Evolutionary conservation across 2,329 filamentous ascomycete genomes (phyloP), one percentile per base, ranked within the genome.

Genomic region (Aschersonia sp.): DNA sequence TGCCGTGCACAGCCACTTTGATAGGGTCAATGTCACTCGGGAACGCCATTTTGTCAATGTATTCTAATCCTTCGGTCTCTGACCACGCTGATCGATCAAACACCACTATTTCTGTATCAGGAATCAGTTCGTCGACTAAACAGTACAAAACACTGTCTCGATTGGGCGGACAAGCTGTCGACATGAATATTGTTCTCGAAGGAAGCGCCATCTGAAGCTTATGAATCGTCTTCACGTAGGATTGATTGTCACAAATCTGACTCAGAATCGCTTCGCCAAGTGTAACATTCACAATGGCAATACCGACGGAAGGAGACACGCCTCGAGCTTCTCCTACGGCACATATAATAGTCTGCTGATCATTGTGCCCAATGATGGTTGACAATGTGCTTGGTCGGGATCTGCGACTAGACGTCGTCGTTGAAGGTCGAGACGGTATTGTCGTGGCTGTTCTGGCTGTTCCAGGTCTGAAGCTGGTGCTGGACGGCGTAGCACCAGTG

Each of bases 181-280:
- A 76, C 58, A 88, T 80, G 54, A 94, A 82, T 1, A 97, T 67
- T 45, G 96, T 85, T 53, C 83, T 80, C 2, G 82, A 84, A 0
- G 91, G 89, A 30, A 84, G 78, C 55, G 87, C 85, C 30, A 95
- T 80, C 47, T 78, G 77, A 35, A 97, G 74, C 61, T 96, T 95
- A 63, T 94, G 86, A 31, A 94, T 72, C 0, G 89, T 94, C 58
- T 82, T 83, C 49, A 89, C 82, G 60, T 94, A 97, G 35, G 89
- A 94, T 61, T 95, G 89, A 49, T 83, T 94, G 62, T 97, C 91
- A 59, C 84, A 89, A 53, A 97, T 91, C 58, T 96, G 88, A 59
- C 87, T 94, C 40, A 97, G 73, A 31, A 89, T 79, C 12, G 80
- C 85, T 64, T 95, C 88, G 40, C 84, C 85, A 2, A 86, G 89